Evolutionary conservation across 2,329 filamentous ascomycete genomes (phyloP).

Genomic region (Lecanicillium sp.): DNA sequence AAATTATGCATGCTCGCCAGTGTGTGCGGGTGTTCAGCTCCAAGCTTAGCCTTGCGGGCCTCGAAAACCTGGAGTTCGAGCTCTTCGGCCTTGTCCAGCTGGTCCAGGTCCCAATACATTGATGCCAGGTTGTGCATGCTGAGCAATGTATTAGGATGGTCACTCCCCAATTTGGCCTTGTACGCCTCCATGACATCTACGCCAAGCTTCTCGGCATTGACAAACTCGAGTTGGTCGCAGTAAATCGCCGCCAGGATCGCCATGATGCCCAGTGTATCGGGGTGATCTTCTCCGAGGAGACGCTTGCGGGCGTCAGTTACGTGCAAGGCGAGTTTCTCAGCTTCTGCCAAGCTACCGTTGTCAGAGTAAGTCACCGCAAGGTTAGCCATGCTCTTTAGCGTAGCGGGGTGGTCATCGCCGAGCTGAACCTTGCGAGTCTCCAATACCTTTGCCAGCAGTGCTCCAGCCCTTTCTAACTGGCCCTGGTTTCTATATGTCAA

Average conservation of each 20-base stretch:
- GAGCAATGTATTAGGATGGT: constrained; percentile 5
- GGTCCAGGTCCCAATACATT: neutral
- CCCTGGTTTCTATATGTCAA: neutral
- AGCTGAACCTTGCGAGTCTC: neutral
- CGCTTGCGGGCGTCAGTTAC: neutral
- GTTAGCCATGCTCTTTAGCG: neutral
- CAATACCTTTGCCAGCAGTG: neutral
- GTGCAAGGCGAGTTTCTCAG: neutral
- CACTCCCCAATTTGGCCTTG: neutral
- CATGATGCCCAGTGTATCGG: constrained; percentile 2
- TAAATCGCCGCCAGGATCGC: constrained; percentile 8
- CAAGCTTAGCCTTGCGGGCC: neutral
- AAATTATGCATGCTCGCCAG: constrained; percentile 5
- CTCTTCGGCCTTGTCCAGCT: neutral
- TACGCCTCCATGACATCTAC: constrained; percentile 1
- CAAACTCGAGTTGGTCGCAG: constrained; percentile 5
- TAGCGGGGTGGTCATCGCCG: constrained; percentile 3
- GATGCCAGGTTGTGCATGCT: constrained; percentile 1
- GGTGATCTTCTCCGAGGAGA: neutral
- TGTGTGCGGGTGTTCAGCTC: constrained; percentile 3
- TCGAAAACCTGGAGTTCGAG: neutral
- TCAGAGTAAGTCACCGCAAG: constrained; percentile 1
- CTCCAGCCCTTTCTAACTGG: neutral
- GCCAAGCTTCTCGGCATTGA: constrained; percentile 9
- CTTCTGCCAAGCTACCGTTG: constrained; percentile 3